Percentiles rank a stretch among this genome's conserved stretches.
phyloP scores from a whole-genome alignment of 148 eudicot species.

The Gaultheria prostrata region DNA sequence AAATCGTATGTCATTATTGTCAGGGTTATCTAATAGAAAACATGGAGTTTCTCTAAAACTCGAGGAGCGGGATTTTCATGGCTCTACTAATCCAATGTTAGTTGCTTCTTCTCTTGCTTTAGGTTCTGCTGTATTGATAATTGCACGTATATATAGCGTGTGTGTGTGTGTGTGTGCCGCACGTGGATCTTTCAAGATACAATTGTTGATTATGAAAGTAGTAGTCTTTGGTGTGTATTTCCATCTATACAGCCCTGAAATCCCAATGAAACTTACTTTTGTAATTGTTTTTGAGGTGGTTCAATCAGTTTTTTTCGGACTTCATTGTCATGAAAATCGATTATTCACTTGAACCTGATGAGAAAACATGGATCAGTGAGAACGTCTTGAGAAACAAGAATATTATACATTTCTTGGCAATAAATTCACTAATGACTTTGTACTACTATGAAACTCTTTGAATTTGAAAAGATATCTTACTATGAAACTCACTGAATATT shows the following conservation, averaged over 20 bases:
- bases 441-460: not conserved
- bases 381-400: not conserved
- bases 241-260: not conserved
- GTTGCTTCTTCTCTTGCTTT: conserved; percentile 9
- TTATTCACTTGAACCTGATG: conserved; percentile 4
- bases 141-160: not conserved
- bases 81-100: conserved; percentile 40
- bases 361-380: not conserved
- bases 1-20: conserved; percentile 12
- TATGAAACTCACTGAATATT: not conserved
- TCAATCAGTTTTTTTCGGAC: not conserved
- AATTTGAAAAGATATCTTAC: not conserved
- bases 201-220: not conserved
- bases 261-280: not conserved
- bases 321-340: not conserved
- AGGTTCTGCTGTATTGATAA: not conserved
- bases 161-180: not conserved
- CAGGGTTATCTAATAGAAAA: conserved; percentile 49
- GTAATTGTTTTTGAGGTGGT: not conserved
- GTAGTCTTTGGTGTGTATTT: not conserved
- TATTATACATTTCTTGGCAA: not conserved
- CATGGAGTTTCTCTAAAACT: conserved; percentile 34
- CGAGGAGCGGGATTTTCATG: conserved; percentile 27
- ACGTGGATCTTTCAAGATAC: not conserved
- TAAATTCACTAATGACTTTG: not conserved